Percentiles rank a stretch among this genome's conserved stretches.
phyloP scores from a whole-genome alignment of 495 filamentous ascomycete genomes.

The Aspergillus sparsus region DNA sequence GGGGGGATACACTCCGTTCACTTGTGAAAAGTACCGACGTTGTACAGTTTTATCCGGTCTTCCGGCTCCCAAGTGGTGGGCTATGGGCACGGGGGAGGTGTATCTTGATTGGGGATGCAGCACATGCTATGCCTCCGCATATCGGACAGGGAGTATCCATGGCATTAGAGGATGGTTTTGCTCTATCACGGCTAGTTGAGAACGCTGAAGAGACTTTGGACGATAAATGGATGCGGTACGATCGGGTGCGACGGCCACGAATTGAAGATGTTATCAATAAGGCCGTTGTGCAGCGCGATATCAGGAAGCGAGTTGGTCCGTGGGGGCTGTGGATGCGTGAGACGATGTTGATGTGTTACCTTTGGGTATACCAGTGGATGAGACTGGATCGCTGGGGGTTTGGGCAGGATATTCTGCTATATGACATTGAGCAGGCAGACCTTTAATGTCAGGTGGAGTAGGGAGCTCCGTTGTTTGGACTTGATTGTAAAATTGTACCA shows the following conservation, averaged over 20 bases:
- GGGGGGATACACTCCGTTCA: constrained; percentile 43
- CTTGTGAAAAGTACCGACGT: constrained; percentile 39
- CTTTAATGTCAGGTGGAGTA: not conserved
- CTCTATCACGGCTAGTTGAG: constrained; percentile 40
- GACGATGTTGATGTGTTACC: constrained; percentile 15
- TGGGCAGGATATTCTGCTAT: constrained; percentile 32
- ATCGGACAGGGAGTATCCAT: constrained; percentile 48
- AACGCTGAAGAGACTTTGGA: constrained; percentile 16
- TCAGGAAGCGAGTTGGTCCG: constrained; percentile 24
- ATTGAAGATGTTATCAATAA: constrained; percentile 27
- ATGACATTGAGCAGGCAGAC: constrained; percentile 32
- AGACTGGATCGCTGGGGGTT: constrained; percentile 26
- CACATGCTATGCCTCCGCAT: constrained; percentile 49
- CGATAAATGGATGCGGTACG: constrained; percentile 28
- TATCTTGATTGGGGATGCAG: constrained; percentile 43
- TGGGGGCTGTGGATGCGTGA: constrained; percentile 36
- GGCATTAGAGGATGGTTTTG: constrained; percentile 48
- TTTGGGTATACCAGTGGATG: constrained; percentile 23
- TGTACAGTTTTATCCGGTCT: constrained; percentile 53
- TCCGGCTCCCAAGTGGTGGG: constrained; percentile 45
- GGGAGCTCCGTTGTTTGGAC: too few species aligned
- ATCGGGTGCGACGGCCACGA: constrained; percentile 34
- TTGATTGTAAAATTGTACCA: too few species aligned
- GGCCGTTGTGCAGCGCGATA: constrained; percentile 26
- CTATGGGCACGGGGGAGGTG: constrained; percentile 42